These are phyloP conservation scores for Yarrowia porcina DNA, from an alignment of 805 yeast species.

Conservation along the genomic window DNA sequence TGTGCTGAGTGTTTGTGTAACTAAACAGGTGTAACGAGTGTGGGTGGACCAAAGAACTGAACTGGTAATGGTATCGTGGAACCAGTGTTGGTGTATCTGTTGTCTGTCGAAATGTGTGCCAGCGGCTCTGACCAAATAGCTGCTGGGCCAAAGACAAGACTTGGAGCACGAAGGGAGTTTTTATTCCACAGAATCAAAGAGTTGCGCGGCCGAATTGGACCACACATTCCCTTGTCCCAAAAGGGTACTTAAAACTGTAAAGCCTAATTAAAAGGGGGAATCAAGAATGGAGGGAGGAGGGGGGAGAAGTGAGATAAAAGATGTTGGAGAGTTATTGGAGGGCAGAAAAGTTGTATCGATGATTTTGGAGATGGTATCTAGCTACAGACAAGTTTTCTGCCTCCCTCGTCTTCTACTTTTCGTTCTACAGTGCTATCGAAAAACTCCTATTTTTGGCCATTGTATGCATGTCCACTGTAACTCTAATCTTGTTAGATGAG, in stretches of 20 bases:
- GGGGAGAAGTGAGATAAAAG: not conserved
- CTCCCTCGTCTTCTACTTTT: no score
- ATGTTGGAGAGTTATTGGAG: no score
- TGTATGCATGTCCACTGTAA: slow-evolving; percentile 12
- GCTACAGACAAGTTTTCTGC: no score
- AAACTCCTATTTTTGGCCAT: slow-evolving; percentile 22
- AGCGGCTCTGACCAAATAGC: not conserved
- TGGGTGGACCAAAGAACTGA: no score
- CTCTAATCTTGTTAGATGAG: slow-evolving; percentile 6
- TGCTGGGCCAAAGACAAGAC: not conserved
- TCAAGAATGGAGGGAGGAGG: not conserved
- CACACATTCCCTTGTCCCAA: slow-evolving; percentile 26
- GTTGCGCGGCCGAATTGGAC: slow-evolving; percentile 19
- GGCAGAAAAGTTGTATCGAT: no score
- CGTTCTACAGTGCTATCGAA: no score
- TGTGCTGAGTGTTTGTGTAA: not conserved
- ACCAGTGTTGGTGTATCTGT: not conserved
- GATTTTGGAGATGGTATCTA: no score
- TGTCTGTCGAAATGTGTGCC: not conserved
- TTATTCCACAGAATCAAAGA: not conserved
- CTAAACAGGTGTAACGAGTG: not conserved
- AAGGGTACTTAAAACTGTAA: slow-evolving; percentile 2
- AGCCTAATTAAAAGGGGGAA: slow-evolving; percentile 11
- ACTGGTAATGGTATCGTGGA: no score
- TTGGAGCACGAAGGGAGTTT: not conserved